A percentile compares a stretch with the other conserved stretches of the same genome.
These are phyloP conservation scores for Monosporascus sp. DNA, from an alignment of 2,329 filamentous ascomycete species.

Conservation along the genomic window DNA sequence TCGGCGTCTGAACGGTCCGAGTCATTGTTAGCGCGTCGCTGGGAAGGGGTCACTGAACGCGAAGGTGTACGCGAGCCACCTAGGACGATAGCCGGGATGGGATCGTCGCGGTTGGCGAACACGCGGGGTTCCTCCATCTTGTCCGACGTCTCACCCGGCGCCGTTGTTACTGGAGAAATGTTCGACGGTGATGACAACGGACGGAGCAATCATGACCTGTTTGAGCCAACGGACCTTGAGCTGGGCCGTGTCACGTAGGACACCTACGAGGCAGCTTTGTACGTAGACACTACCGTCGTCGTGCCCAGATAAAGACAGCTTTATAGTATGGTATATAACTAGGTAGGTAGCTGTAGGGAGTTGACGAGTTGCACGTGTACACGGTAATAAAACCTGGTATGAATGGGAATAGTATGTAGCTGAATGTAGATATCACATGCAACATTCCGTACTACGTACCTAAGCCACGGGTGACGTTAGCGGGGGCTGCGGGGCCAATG, in stretches of 20 bases:
- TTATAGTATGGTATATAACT: no score
- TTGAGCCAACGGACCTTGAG: neutral
- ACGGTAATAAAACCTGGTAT: no score
- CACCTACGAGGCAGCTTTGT: neutral
- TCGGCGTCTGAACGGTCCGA: conserved; percentile 25
- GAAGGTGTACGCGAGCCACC: conserved; percentile 17
- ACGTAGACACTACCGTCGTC: neutral
- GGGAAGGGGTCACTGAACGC: conserved; percentile 13
- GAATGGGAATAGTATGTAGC: neutral
- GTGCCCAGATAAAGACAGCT: neutral
- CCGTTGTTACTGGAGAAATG: neutral
- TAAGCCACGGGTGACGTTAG: neutral
- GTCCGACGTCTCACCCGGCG: neutral
- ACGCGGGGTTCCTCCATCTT: conserved; percentile 22
- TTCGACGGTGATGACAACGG: neutral
- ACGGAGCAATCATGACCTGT: neutral
- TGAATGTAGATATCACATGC: conserved; percentile 6
- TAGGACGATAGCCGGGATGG: conserved; percentile 24
- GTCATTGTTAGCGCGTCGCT: conserved; percentile 9
- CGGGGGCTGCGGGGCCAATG: neutral
- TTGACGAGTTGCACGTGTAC: no score
- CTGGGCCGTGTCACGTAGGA: neutral
- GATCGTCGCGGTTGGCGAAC: conserved; percentile 29
- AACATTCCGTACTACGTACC: neutral
- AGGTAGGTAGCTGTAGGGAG: no score